Evolutionary conservation across 805 yeast species (phyloP).

Genomic region (Jamesozyma hellenica): DNA sequence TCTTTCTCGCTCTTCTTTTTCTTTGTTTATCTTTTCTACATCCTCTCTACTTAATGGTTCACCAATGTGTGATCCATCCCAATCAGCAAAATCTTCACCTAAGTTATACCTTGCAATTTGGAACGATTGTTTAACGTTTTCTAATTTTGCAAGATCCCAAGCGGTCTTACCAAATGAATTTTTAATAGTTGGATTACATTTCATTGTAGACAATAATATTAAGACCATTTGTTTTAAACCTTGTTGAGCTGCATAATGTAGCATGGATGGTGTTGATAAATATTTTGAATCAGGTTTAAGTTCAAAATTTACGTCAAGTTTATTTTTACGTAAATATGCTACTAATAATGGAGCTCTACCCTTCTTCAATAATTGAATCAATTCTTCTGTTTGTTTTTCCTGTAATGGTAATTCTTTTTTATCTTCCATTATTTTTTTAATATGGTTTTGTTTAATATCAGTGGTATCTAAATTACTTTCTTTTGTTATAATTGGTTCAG

Average conservation of each 20-base stretch:
- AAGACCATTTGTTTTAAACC: slow-evolving; percentile 58
- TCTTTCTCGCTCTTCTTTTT: slow-evolving; percentile 32
- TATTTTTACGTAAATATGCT: slow-evolving; percentile 49
- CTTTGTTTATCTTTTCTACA: slow-evolving; percentile 36
- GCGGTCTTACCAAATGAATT: slow-evolving; percentile 55
- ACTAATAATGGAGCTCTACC: slow-evolving; percentile 69
- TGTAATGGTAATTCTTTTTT: slow-evolving; percentile 22
- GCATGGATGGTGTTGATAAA: slow-evolving; percentile 53
- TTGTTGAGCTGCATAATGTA: slow-evolving; percentile 68
- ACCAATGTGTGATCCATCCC: slow-evolving; percentile 61
- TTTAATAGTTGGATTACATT: slow-evolving; percentile 55
- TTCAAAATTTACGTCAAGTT: slow-evolving; percentile 40
- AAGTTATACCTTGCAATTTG: slow-evolving; percentile 55
- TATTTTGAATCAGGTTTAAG: slow-evolving; percentile 49
- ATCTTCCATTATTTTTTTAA: slow-evolving; percentile 4
- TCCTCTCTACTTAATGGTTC: slow-evolving; percentile 47
- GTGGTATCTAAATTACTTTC: slow-evolving; percentile 7
- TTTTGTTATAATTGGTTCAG: slow-evolving; percentile 35
- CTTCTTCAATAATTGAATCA: slow-evolving; percentile 51
- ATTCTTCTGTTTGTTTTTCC: slow-evolving; percentile 47
- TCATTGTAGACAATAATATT: slow-evolving; percentile 48
- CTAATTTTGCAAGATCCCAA: slow-evolving; percentile 49
- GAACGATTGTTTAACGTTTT: slow-evolving; percentile 43
- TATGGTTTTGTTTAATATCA: neutral
- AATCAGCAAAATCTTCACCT: slow-evolving; percentile 62